phyloP scores from a whole-genome alignment of 2,329 filamentous ascomycete genomes.

The Emmonsiellopsis sp. region DNA sequence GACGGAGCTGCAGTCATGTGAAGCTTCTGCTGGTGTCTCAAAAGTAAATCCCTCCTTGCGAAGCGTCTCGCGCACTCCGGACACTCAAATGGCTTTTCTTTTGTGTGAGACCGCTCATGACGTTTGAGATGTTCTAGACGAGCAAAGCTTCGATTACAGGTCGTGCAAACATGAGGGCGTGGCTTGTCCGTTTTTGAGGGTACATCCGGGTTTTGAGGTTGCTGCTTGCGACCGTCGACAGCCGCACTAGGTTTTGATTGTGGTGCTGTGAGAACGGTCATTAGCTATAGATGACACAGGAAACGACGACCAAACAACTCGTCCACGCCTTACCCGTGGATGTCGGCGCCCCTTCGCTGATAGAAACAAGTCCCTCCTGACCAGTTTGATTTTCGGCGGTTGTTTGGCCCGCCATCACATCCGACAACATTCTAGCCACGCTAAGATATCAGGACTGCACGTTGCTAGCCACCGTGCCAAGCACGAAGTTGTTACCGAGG shows the following conservation, averaged over 20 bases:
- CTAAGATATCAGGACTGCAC: background rate
- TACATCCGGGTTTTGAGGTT: constrained; percentile 7
- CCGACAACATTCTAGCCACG: constrained; percentile 23
- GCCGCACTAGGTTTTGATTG: constrained; percentile 4
- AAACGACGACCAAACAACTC: constrained; percentile 1
- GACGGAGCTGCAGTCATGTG: constrained; percentile 88
- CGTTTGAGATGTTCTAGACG: constrained; percentile 93
- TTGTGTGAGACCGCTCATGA: constrained; percentile 95
- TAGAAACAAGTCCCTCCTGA: constrained; percentile 29
- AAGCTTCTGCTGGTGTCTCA: constrained; percentile 96
- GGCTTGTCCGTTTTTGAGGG: constrained; percentile 91
- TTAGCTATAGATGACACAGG: constrained; percentile 5
- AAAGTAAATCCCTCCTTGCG: constrained; percentile 78
- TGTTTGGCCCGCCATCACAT: constrained; percentile 30
- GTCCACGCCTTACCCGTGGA: constrained; percentile 27
- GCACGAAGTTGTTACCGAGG: background rate
- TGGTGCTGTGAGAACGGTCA: constrained; percentile 7
- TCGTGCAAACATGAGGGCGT: constrained; percentile 84
- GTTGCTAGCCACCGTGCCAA: background rate
- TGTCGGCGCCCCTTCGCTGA: constrained; percentile 30
- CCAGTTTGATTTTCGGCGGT: constrained; percentile 24
- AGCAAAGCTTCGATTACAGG: constrained; percentile 86
- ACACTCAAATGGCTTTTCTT: constrained; percentile 98
- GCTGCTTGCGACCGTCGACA: constrained; percentile 4
- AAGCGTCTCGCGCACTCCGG: constrained; percentile 92